Evolutionary conservation across 495 filamentous ascomycete genomes (phyloP).

Genomic region (Bathelium albidoporum): DNA sequence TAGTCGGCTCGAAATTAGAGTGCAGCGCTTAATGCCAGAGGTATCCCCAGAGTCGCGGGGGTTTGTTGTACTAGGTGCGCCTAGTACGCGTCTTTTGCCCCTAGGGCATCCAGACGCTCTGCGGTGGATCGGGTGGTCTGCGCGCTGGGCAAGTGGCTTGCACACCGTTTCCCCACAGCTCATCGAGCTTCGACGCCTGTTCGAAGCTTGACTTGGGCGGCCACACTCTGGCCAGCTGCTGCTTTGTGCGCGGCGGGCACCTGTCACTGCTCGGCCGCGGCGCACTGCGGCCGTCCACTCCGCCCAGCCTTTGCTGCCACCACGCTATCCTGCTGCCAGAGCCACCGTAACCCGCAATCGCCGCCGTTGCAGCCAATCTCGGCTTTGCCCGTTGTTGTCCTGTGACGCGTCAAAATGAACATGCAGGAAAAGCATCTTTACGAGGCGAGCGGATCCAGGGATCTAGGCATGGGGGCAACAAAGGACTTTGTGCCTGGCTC

Average conservation of each 20-base stretch:
- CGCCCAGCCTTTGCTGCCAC: neutral
- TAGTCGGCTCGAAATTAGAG: neutral
- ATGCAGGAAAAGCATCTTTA: neutral
- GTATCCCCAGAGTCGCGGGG: neutral
- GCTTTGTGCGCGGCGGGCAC: neutral
- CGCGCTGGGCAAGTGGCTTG: neutral
- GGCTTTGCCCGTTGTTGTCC: slow-evolving; percentile 1
- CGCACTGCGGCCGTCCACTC: too few relatives aligned
- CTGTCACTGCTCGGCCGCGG: neutral
- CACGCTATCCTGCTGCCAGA: neutral
- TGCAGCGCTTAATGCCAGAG: neutral
- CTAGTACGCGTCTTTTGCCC: neutral
- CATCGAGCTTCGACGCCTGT: neutral
- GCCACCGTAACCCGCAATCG: slow-evolving; percentile 1
- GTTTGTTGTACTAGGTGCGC: neutral
- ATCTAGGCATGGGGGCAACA: neutral
- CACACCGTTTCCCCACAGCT: neutral
- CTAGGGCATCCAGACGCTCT: neutral
- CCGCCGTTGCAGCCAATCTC: neutral
- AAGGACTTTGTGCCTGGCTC: neutral
- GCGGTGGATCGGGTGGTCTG: neutral
- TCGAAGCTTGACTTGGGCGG: neutral
- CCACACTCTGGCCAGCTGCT: neutral
- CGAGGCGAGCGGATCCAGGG: neutral
- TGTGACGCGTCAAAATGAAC: slow-evolving; percentile 5